Conservation (phyloP, 2,329 filamentous ascomycete species). For the Pestalotiopsis sp. region DNA sequence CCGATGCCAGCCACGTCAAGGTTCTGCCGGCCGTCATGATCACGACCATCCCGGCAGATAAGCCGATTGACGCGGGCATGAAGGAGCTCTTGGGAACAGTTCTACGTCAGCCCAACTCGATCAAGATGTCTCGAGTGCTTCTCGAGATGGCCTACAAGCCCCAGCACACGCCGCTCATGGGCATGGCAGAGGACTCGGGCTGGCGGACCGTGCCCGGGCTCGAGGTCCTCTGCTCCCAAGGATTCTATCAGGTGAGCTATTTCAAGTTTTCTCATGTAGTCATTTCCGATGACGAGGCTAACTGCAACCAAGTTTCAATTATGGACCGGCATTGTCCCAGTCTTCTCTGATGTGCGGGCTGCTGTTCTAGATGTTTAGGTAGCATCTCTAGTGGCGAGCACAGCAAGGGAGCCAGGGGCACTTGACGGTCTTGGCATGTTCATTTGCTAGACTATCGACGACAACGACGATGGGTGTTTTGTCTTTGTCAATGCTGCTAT, state of each 20-base stretch:
- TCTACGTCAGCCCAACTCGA: slow-evolving; percentile 43
- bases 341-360: slow-evolving; percentile 70
- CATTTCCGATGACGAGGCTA: slow-evolving; percentile 9
- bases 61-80: slow-evolving; percentile 75
- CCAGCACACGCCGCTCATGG: slow-evolving; percentile 79
- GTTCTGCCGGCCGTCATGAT: slow-evolving; percentile 72
- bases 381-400: not conserved
- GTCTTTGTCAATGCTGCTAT: not conserved
- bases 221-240: slow-evolving; percentile 88
- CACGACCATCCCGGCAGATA: slow-evolving; percentile 88
- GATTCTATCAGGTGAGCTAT: slow-evolving; percentile 75
- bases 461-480: not conserved
- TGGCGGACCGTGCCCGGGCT: slow-evolving; percentile 87
- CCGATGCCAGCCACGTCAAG: slow-evolving; percentile 47
- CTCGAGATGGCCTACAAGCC: slow-evolving; percentile 98
- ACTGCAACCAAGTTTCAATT: slow-evolving; percentile 65
- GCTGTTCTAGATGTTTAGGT: slow-evolving; percentile 51
- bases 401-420: not conserved
- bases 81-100: slow-evolving; percentile 63
- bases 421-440: not conserved
- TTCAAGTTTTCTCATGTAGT: not conserved
- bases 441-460: not conserved
- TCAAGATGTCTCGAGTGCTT: slow-evolving; percentile 57
- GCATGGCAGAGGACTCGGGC: slow-evolving; percentile 73
- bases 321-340: slow-evolving; percentile 80